These are phyloP conservation scores for Termitomyces sp. DNA, from an alignment of 768 basidiomycete genomes.

Conservation along the genomic window DNA sequence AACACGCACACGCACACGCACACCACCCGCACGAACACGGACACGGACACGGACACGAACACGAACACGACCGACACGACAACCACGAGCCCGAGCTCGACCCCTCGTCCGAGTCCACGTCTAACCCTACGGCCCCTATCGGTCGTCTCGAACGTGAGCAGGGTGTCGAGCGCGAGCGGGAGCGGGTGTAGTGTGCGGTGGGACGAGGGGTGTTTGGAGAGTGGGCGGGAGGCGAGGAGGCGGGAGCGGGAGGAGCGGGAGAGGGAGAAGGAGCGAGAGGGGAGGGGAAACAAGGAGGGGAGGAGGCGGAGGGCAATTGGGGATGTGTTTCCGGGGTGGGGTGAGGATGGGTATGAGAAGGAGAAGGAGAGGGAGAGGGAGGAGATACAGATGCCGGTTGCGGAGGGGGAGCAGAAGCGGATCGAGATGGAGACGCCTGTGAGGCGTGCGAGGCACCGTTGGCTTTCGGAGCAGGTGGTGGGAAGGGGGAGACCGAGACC, in stretches of 20 bases:
- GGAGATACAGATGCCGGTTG: constrained; percentile 24
- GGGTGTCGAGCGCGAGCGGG: constrained; percentile 25
- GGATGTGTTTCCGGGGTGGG: constrained; percentile 55
- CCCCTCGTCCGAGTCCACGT: no score
- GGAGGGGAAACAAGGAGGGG: constrained; percentile 35
- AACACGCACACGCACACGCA: constrained; percentile 2
- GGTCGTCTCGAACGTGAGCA: constrained; percentile 6
- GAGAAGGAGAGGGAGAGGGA: background rate
- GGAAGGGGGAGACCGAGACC: constrained; percentile 44
- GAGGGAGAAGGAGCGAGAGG: constrained; percentile 8
- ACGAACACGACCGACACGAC: no score
- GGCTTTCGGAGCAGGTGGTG: constrained; percentile 62
- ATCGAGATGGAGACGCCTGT: constrained; percentile 33
- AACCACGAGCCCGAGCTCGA: no score
- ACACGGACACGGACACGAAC: no score
- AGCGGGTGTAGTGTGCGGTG: constrained; percentile 42
- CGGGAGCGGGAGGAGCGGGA: constrained; percentile 19
- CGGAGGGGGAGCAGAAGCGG: constrained; percentile 13
- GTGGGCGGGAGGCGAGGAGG: constrained; percentile 37
- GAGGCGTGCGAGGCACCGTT: constrained; percentile 48
- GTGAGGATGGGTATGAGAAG: background rate
- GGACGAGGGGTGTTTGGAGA: constrained; percentile 45
- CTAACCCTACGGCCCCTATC: constrained; percentile 31
- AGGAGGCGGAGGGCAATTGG: constrained; percentile 50
- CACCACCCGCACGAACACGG: constrained; percentile 3